Evolutionary conservation across 1,284 basidiomycete species (phyloP), one percentile per base, ranked within the genome.

Genomic region (Ceratobasidium sp.): DNA sequence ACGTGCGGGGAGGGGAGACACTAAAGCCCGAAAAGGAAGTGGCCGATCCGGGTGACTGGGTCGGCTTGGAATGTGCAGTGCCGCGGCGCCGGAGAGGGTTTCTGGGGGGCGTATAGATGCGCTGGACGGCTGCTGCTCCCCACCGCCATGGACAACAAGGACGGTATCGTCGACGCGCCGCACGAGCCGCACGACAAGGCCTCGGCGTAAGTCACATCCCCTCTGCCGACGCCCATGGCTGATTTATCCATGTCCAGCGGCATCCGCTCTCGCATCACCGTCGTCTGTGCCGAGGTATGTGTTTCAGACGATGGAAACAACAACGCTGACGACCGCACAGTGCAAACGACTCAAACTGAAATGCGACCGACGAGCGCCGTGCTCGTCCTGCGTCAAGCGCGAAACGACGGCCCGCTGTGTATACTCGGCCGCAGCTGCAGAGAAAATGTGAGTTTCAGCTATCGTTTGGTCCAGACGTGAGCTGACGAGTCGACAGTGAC

Each of bases 271-370:
- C 85, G 91, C 65, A 88, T 92, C 75, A 92, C 91, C 41, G 91
- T 92, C 30, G 91, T 92, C 12, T 92, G 91, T 76, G 90, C 88
- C 78, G 91, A 92, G 87, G 91, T 91, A 43, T 57, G 85, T 81
- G 48, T 52, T 52, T 52, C 50, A 52, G 50, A 21, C 50, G 10
- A 26, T 28, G 67, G 23, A 8, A 14, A 30, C 3, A 4, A 28
- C 36, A 2, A 50, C 10, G 61, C 71, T 65, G 71, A 69, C 32
- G 2, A 26, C 39, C n/a, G n/a, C n/a, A 10, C 43, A 93, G 90
- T 93, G 91, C 82, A 93, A 93, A 79, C 90, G 91, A 9, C 84
- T 93, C 64, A 93, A 93, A 77, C 84, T 93, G 67, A 92, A 89
- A 80, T 93, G 91, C 78, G 92, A 93, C 80, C 83, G 91, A 60